These are phyloP conservation scores for Arabidopsis thaliana DNA, from an alignment of 345 rosid genomes.

Conservation along the genomic window TAIR10.1 NC_003074.8:9971001-9971500, in stretches of 20 bases:
- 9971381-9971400: constrained; percentile 2
- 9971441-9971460: background rate
- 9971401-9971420: background rate
- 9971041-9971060: constrained; percentile 17
- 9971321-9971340: constrained; percentile 8
- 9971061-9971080: constrained; percentile 44
- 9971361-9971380: background rate
- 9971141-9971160: constrained; percentile 17
- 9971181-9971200: constrained; percentile 13
- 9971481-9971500: constrained; percentile 18
- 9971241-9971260: background rate
- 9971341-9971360: background rate
- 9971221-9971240: constrained; percentile 5
- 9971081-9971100: constrained; percentile 28
- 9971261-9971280: background rate
- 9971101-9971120: constrained; percentile 8
- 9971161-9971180: constrained; percentile 8
- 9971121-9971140: constrained; percentile 14
- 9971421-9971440: background rate
- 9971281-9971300: background rate
- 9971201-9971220: constrained; percentile 20
- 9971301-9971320: constrained; percentile 1
- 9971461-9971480: constrained; percentile 4
- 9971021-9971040: background rate
- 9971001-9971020: background rate